Base-by-base conservation (phyloP, 371 early-diverging fungal genomes). In the Mortierella sp. region DNA sequence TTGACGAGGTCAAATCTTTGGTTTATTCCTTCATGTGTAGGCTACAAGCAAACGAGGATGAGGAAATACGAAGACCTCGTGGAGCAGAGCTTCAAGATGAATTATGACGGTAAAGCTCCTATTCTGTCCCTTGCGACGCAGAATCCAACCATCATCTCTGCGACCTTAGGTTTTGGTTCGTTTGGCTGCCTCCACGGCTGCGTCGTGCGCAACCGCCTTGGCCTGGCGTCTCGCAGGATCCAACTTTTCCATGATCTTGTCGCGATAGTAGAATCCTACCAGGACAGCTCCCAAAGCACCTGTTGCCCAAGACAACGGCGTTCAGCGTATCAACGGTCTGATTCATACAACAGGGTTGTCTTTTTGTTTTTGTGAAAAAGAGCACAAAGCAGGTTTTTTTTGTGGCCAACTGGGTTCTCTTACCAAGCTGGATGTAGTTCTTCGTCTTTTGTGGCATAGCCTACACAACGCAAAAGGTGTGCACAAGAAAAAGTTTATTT, bases 401-500 rank as follows among this genome's bases (percentile, higher is more conserved):
- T 3, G 21, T 10, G 21, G 7, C 9, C 13, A 5, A 19, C 16
- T 16, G 18, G 12, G 43, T n/a, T 9, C 3, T 1, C 64, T 31
- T 56, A 64, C 64, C 64, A 21, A 64, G 57, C 23, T 64, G 64
- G 5, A 56, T 30, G 64, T 64, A 64, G 64, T 56, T 64, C 34
- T 45, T 42, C 13, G 64, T 41, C 51, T 51, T 56, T 56, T 64
- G 64, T 28, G 64, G 64, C 57, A 64, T 13, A 9, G 43, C 51
- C 64, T 64, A 30, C 7, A 7, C 8, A 47, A 23, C 27, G 30
- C 16, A 8, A 45, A 24, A 10, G 34, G n/a, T n/a, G n/a, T n/a
- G n/a, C n/a, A 13, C 46, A 19, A 46, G 21, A 27, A 46, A 58
- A 10, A n/a, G 24, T 9, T 34, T 34, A 34, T 34, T 34, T 7